Evolutionary conservation across 371 early-diverging fungal species (phyloP), one percentile per base, ranked within the genome.

Genomic region (Circinella umbellata): DNA sequence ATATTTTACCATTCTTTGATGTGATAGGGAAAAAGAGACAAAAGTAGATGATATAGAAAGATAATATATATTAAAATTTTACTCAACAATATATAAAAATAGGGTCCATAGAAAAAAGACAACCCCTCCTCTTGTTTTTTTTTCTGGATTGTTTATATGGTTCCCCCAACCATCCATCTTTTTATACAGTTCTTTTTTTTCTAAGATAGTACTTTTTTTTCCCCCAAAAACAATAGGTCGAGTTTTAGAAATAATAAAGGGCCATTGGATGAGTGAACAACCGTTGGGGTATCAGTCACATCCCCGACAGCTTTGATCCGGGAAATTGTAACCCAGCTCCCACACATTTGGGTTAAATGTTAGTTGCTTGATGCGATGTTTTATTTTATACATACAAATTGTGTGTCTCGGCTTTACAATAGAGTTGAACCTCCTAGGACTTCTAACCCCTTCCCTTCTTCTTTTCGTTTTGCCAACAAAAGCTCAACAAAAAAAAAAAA

Each of bases 281-380:
- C 13, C 27, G 57, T 57, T 57, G 57, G 57, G 57, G 57, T 57
- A 27, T 57, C 57, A 57, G 57, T 57, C 57, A 57, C 57, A 57
- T 57, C 57, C 57, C 57, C 57, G 57, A 57, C 57, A 57, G 27
- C 34, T 57, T 57, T 18, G 57, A 57, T 57, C 57, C 57, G 57
- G 57, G 27, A 10, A 13, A 57, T 57, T 57, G 27, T 34, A 57
- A 57, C 57, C 57, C 57, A 57, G 57, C 18, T 57, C 57, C 57
- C 57, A 57, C n/a, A 57, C 57, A 57, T 57, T 57, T 57, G 57
- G 57, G 57, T 57, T 57, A 42, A 42, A 11, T 42, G 8, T 51
- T 51, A 14, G 8, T n/a, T 51, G 51, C 15, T n/a, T 8, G 51
- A 42, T 42, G 42, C 1, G 11, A 42, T 42, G 42, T 42, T 9